phyloP scores from a whole-genome alignment of 2,329 filamentous ascomycete species.

The Scytalidium lignicola region DNA sequence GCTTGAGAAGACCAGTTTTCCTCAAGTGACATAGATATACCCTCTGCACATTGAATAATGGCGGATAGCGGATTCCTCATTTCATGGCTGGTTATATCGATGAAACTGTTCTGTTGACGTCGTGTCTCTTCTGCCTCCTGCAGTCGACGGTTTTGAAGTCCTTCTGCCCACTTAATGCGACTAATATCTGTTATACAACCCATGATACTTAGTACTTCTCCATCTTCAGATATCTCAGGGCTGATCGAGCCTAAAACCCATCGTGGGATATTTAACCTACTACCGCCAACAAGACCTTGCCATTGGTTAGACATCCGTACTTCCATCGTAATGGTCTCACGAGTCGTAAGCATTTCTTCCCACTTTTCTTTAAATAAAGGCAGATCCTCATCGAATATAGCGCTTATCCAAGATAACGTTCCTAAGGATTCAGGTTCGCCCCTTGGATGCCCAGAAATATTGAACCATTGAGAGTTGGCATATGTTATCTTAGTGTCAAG shows the following conservation, averaged over 20 bases:
- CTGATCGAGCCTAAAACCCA: slow-evolving; percentile 63
- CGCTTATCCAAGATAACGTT: slow-evolving; percentile 63
- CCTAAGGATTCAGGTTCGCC: slow-evolving; percentile 49
- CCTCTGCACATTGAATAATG: slow-evolving; percentile 70
- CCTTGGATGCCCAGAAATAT: slow-evolving; percentile 60
- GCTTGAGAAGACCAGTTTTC: slow-evolving; percentile 13
- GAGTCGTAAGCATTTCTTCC: slow-evolving; percentile 54
- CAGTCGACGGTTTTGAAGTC: slow-evolving; percentile 68
- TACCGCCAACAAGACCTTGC: slow-evolving; percentile 51
- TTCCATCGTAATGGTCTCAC: slow-evolving; percentile 59
- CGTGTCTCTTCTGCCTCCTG: slow-evolving; percentile 79
- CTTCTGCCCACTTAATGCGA: slow-evolving; percentile 76
- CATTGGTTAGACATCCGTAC: slow-evolving; percentile 67
- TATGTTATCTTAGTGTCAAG: slow-evolving; percentile 64
- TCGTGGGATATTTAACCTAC: slow-evolving; percentile 63
- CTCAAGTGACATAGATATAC: slow-evolving; percentile 49
- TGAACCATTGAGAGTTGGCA: slow-evolving; percentile 67
- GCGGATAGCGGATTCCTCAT: slow-evolving; percentile 69
- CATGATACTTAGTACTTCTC: slow-evolving; percentile 61
- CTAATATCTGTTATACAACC: slow-evolving; percentile 74
- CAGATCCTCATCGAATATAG: slow-evolving; percentile 60
- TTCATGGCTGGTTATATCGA: slow-evolving; percentile 67
- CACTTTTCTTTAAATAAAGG: slow-evolving; percentile 52
- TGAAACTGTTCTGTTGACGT: slow-evolving; percentile 64
- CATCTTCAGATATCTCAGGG: slow-evolving; percentile 59